Conservation (phyloP, 345 rosid genomes). For the Anastatica hierochuntica region DNA sequence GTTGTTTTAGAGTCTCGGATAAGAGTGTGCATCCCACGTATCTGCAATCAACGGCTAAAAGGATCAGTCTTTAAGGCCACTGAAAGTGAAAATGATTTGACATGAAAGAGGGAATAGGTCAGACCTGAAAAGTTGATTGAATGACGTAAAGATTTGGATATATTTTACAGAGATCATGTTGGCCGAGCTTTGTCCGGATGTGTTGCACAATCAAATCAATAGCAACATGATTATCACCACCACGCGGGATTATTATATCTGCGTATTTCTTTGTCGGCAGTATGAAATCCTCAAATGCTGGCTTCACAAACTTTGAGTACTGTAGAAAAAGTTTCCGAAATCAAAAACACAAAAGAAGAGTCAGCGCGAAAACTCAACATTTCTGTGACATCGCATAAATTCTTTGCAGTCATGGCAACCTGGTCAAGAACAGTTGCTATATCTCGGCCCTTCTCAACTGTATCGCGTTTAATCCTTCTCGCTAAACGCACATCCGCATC, state of each 20-base stretch:
- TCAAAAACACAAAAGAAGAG: too few relatives aligned
- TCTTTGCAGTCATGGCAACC: conserved; percentile 25
- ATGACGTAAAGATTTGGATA: conserved; percentile 80
- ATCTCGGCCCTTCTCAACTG: conserved; percentile 73
- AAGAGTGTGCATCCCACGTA: conserved; percentile 94
- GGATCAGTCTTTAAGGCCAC: too few relatives aligned
- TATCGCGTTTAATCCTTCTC: conserved; percentile 87
- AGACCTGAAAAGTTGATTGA: conserved; percentile 77
- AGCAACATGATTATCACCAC: conserved; percentile 96
- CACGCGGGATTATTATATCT: conserved; percentile 90
- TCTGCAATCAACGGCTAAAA: conserved; percentile 34
- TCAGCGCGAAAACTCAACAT: too few relatives aligned
- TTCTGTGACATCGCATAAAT: too few relatives aligned
- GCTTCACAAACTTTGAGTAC: conserved; percentile 94
- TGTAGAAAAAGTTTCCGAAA: conserved; percentile 29
- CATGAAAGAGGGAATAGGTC: not conserved
- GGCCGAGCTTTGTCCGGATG: conserved; percentile 87
- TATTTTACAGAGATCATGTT: conserved; percentile 92
- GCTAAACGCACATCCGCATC: conserved; percentile 98
- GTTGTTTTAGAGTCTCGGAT: conserved; percentile 85
- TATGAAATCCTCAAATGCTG: conserved; percentile 92
- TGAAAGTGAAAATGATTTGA: not conserved
- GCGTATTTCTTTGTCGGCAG: conserved; percentile 97
- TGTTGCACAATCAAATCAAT: conserved; percentile 90
- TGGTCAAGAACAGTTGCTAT: conserved; percentile 80